phyloP scores from a whole-genome alignment of 805 yeast species.

The Candida maesae region DNA sequence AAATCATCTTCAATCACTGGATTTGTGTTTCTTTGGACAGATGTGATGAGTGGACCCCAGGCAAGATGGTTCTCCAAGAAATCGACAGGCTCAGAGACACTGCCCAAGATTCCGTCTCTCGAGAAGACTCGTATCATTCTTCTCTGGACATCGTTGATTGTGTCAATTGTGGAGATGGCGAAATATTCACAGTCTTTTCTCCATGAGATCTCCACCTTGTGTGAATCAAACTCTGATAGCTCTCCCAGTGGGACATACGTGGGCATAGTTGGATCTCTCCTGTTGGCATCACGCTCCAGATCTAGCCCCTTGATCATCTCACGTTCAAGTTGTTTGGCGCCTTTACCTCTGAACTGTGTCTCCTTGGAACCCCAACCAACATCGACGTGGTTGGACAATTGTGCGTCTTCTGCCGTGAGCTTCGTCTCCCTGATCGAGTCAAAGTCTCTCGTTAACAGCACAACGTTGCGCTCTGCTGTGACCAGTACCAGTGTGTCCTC shows the following conservation, averaged over 20 bases:
- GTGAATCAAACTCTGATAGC: slow-evolving; percentile 51
- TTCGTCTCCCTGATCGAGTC: slow-evolving; percentile 72
- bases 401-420: slow-evolving; percentile 58
- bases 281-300: slow-evolving; percentile 56
- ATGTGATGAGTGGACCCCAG: slow-evolving; percentile 90
- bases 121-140: slow-evolving; percentile 81
- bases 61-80: slow-evolving; percentile 68
- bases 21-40: slow-evolving; percentile 58
- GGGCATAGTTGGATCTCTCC: slow-evolving; percentile 88
- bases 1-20: slow-evolving; percentile 34
- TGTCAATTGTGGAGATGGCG: slow-evolving; percentile 58
- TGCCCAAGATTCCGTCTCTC: slow-evolving; percentile 71
- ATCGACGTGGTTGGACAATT: slow-evolving; percentile 75
- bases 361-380: slow-evolving; percentile 99
- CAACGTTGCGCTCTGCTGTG: slow-evolving; percentile 55
- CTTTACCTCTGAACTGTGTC: slow-evolving; percentile 94
- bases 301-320: slow-evolving; percentile 53
- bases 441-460: slow-evolving; percentile 68
- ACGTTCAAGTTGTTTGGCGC: slow-evolving; percentile 77
- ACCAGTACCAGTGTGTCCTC: slow-evolving; percentile 78
- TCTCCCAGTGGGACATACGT: slow-evolving; percentile 67
- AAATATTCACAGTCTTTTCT: slow-evolving; percentile 92
- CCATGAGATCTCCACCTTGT: slow-evolving; percentile 66
- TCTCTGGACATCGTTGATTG: slow-evolving; percentile 39
- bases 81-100: slow-evolving; percentile 88